A percentile compares a stretch with the other conserved stretches of the same genome.
Conservation (phyloP, 2,329 filamentous ascomycete species). For the Fusarium chuoi region DNA sequence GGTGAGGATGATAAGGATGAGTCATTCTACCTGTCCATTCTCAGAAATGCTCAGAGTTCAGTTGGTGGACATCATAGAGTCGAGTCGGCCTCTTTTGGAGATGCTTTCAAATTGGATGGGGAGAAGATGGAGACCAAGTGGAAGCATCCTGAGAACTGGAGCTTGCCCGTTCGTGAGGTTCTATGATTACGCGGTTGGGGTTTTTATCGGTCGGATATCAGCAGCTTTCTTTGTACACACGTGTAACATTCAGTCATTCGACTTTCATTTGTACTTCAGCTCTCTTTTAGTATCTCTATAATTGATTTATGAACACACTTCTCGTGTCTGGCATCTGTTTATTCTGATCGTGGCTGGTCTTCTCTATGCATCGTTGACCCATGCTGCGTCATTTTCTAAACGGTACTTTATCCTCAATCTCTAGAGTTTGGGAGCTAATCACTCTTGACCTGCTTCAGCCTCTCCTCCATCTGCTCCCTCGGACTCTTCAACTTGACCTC, state of each 20-base stretch:
- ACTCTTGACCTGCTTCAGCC: slow-evolving; percentile 17
- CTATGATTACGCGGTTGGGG: no score
- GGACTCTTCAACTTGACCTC: slow-evolving; percentile 22
- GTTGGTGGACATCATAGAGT: not conserved
- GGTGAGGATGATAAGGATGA: not conserved
- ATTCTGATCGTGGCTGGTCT: no score
- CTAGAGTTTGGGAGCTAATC: accelerated
- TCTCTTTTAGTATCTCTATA: not conserved
- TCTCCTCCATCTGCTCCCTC: slow-evolving; percentile 35
- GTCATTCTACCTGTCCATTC: not conserved
- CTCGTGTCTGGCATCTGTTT: not conserved
- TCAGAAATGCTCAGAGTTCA: not conserved
- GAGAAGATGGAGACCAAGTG: slow-evolving; percentile 8
- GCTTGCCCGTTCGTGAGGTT: not conserved
- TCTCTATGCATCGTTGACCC: no score
- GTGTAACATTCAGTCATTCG: not conserved
- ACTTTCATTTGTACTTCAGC: not conserved
- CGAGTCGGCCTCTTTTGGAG: not conserved
- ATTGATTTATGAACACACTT: not conserved
- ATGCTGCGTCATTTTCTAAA: no score
- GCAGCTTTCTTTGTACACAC: not conserved
- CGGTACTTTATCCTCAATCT: accelerated
- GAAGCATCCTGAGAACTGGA: slow-evolving; percentile 9
- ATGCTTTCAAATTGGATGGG: not conserved
- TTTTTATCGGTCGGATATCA: no score